Base-by-base conservation (phyloP, 768 basidiomycete genomes). In the Hericium rajendrae region DNA sequence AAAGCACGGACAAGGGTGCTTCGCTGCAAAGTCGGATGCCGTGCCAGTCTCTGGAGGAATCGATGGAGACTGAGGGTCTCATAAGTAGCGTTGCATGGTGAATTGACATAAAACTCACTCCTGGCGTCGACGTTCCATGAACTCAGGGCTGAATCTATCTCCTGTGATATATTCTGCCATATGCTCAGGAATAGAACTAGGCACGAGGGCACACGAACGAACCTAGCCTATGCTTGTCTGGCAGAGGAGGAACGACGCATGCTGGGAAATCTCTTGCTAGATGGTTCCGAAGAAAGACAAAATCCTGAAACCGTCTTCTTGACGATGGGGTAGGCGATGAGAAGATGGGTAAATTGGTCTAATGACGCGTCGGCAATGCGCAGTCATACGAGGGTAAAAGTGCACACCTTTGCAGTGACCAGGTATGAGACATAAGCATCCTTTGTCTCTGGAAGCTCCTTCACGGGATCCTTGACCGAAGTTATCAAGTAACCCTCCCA, bases 141-240 rank as follows among this genome's bases (percentile, higher is more conserved):
- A 99, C 66, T 98, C 97, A 9, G 88, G 85, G 62, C 93, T 93
- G 72, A 99, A 99, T 60, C 97, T 79, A 72, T 98, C 97, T 12
- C 97, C 97, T 26, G 95, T 97, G 56, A 99, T 82, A 68, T 99
- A 99, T 71, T 98, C 97, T 97, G 62, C 38, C 26, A 38, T 38
- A 24, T 22, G 52, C 41, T 51, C 59, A 43, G 65, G 48, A 62
- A 53, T 46, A 39, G 8, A 5, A 16, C 38, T 12, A 51, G 12
- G 15, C 10, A 18, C 28, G 22, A 40, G 32, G 16, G 11, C 43
- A 39, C 3, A 28, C 32, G 16, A 51, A 75, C 88, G 48, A 61
- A 97, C 95, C 95, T 67, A 98, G 73, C 54, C 97, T 80, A 67
- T 98, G 97, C 71, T 98, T 99, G 71, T 93, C 94, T 6, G 97